Base-by-base conservation (phyloP, 1,284 basidiomycete genomes). In the Puccinia horiana region DNA sequence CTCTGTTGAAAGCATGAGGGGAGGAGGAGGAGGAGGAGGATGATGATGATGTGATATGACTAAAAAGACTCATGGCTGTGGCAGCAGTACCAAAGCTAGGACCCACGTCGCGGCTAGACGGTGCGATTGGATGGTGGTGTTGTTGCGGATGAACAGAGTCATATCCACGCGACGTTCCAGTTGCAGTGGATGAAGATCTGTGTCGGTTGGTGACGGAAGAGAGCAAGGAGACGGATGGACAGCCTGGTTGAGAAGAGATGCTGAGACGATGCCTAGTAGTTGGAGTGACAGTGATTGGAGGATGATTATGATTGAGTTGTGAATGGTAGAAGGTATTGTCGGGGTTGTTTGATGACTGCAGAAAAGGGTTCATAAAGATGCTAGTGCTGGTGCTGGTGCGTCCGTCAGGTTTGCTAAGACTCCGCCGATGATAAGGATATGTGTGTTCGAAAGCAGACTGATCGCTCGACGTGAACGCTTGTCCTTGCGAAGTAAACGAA, bases 351-450 rank as follows among this genome's bases (percentile, higher is more conserved):
- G 47, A 26, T 8, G 77, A 56, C n/a, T 54, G 76, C 40, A 63
- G 35, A 29, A 61, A 73, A 35, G 79, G 58, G 32, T 72, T 54
- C 29, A 42, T 26, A 20, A 72, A 61, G 23, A 47, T 63, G 40
- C 63, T 70, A 63, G 37, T 73, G n/a, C 78, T 47, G 23, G 35
- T 63, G 40, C 63, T 70, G 49, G 37, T 73, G n/a, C 78, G 78
- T 44, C 56, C 69, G 49, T 81, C 79, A 23, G 79, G 79, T 54
- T 81, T 81, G 44, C 70, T 74, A 35, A 74, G 79, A 74, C 69
- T 81, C 16, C 79, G 79, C 11, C 79, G 79, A 81, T 81, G 79
- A 35, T 63, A 69, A 54, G 29, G 65, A 11, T 23, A 23, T 20
- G 40, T 35, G 49, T 61, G 61, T 42, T 54, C 49, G n/a, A 70